Evolutionary conservation across 257 asterid species (phyloP).

Genomic region (Solanum acaule): DNA sequence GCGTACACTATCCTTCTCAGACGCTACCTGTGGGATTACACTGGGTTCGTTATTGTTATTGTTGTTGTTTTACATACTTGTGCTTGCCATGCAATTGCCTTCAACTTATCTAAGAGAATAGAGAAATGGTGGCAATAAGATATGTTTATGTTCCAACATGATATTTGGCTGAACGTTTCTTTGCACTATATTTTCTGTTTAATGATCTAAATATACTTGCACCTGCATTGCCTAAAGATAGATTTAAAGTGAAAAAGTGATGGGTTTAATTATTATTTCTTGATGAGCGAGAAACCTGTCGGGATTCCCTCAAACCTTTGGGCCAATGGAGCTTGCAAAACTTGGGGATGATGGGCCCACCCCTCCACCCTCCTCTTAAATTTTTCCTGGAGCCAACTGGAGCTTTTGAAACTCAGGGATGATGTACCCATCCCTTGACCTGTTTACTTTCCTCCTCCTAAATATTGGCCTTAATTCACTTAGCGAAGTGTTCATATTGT

Average conservation of each 20-base stretch:
- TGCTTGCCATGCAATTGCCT: neutral
- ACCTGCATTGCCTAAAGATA: neutral
- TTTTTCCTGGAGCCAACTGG: too few relatives aligned
- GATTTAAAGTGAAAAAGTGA: neutral
- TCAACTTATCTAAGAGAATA: neutral
- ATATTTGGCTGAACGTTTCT: neutral
- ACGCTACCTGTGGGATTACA: neutral
- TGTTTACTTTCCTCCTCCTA: neutral
- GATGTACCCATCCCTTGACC: neutral
- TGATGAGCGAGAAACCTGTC: neutral
- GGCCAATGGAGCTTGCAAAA: neutral
- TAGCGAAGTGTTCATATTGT: neutral
- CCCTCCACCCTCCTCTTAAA: neutral
- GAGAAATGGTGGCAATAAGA: neutral
- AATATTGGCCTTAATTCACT: neutral
- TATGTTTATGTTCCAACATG: neutral
- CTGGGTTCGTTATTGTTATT: too few relatives aligned
- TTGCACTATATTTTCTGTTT: neutral
- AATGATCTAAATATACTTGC: neutral
- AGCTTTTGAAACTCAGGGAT: neutral
- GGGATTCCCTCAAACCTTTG: neutral
- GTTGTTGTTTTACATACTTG: neutral
- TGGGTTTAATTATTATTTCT: neutral
- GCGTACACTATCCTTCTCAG: neutral
- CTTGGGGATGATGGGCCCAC: neutral